These are phyloP conservation scores for Incumbomyces delicatus DNA, from an alignment of 2,329 filamentous ascomycete genomes.

Conservation along the genomic window DNA sequence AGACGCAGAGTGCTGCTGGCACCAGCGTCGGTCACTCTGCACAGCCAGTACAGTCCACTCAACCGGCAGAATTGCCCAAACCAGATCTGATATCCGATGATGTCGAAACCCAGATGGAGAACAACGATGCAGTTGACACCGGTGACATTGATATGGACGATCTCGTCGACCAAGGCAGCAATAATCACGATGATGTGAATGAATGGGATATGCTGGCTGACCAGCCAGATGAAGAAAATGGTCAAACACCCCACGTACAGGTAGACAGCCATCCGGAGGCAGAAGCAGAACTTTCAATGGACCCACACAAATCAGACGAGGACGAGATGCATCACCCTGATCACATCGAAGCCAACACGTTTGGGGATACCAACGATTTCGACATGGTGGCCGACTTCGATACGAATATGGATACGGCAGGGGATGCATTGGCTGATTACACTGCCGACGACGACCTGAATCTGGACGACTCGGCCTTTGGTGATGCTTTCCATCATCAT, in stretches of 20 bases:
- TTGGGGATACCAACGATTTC: slow-evolving; percentile 16
- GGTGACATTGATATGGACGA: slow-evolving; percentile 50
- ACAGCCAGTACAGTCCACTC: background rate
- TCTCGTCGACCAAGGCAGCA: slow-evolving; percentile 29
- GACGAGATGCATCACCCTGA: slow-evolving; percentile 7
- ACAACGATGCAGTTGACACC: slow-evolving; percentile 21
- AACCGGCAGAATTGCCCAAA: slow-evolving; percentile 2
- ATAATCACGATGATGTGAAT: slow-evolving; percentile 27
- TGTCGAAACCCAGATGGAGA: background rate
- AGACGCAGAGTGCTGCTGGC: background rate
- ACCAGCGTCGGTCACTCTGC: background rate
- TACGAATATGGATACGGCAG: slow-evolving; percentile 59
- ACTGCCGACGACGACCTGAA: slow-evolving; percentile 45
- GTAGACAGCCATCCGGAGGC: slow-evolving; percentile 25
- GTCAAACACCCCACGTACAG: slow-evolving; percentile 31
- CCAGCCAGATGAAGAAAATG: slow-evolving; percentile 26
- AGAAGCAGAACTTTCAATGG: background rate
- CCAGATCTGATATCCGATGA: slow-evolving; percentile 2
- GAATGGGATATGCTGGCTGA: slow-evolving; percentile 72
- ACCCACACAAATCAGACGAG: slow-evolving; percentile 16
- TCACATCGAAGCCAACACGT: slow-evolving; percentile 4
- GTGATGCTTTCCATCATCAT: slow-evolving; percentile 64
- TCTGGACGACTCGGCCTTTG: slow-evolving; percentile 68
- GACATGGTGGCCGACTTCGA: slow-evolving; percentile 49
- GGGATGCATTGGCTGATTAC: slow-evolving; percentile 60